Conservation (phyloP, 495 filamentous ascomycete species). For the Pseudevernia furfuracea region DNA sequence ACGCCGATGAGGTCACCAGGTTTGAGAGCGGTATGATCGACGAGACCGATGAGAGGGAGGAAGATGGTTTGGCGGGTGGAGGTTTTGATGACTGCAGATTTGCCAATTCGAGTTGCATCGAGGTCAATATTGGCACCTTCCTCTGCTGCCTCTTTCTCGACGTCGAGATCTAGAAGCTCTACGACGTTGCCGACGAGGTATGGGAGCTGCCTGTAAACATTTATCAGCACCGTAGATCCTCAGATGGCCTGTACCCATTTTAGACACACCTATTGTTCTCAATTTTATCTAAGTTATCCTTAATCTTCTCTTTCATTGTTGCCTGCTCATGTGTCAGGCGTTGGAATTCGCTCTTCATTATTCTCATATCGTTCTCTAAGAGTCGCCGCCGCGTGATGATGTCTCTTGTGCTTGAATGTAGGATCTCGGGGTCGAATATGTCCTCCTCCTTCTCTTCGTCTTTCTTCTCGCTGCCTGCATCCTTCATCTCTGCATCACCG, state of each 20-base stretch:
- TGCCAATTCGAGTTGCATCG: slow-evolving; percentile 92
- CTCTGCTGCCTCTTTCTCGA: slow-evolving; percentile 89
- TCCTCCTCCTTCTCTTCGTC: slow-evolving; percentile 65
- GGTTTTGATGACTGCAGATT: slow-evolving; percentile 99
- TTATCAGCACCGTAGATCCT: slow-evolving; percentile 16
- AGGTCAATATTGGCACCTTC: slow-evolving; percentile 98
- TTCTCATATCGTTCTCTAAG: slow-evolving; percentile 92
- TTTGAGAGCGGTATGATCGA: slow-evolving; percentile 87
- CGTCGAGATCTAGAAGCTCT: slow-evolving; percentile 91
- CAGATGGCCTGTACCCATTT: background rate
- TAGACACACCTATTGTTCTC: slow-evolving; percentile 84
- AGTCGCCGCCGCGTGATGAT: slow-evolving; percentile 78
- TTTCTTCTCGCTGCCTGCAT: slow-evolving; percentile 61
- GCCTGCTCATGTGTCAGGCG: slow-evolving; percentile 90
- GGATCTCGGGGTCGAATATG: slow-evolving; percentile 80
- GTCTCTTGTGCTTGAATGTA: slow-evolving; percentile 84
- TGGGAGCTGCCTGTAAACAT: slow-evolving; percentile 69
- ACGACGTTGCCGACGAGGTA: slow-evolving; percentile 99
- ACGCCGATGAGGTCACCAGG: slow-evolving; percentile 96
- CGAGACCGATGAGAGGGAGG: slow-evolving; percentile 92
- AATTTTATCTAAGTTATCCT: slow-evolving; percentile 97
- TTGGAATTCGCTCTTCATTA: slow-evolving; percentile 97
- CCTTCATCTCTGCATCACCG: slow-evolving; percentile 85
- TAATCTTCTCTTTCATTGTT: slow-evolving; percentile 95
- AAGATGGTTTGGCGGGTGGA: slow-evolving; percentile 98